A percentile compares a stretch with the other conserved stretches of the same genome.
phyloP scores from a whole-genome alignment of 495 filamentous ascomycete genomes.

The Letharia lupina region DNA sequence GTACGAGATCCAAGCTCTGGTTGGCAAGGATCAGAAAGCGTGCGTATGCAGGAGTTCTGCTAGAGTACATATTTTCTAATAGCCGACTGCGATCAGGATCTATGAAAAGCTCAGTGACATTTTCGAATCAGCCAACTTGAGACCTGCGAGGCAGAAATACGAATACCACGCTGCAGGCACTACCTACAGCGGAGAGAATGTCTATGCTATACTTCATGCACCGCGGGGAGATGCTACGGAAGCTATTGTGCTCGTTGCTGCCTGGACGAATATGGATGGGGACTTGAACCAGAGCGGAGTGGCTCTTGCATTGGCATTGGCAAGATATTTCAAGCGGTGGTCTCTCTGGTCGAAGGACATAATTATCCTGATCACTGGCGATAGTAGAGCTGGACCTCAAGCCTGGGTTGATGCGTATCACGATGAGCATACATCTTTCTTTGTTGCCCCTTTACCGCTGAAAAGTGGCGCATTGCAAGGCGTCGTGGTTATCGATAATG shows the following conservation, averaged over 20 bases:
- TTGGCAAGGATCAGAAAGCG: conserved; percentile 44
- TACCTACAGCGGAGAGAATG: conserved; percentile 73
- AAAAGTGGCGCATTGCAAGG: conserved; percentile 93
- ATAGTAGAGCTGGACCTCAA: conserved; percentile 84
- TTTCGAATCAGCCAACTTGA: conserved; percentile 67
- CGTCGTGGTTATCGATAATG: conserved; percentile 87
- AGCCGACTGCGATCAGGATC: conserved; percentile 35
- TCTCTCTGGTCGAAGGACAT: conserved; percentile 98
- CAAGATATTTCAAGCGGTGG: conserved; percentile 95
- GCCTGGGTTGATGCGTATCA: conserved; percentile 98
- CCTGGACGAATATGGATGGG: conserved; percentile 76
- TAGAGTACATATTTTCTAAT: conserved; percentile 33
- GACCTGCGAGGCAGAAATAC: conserved; percentile 79
- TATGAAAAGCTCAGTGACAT: conserved; percentile 66
- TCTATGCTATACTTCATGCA: conserved; percentile 91
- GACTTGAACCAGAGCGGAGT: conserved; percentile 80
- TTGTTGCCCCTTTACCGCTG: conserved; percentile 69
- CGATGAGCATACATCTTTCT: conserved; percentile 60
- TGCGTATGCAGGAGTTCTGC: conserved; percentile 37
- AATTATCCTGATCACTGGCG: conserved; percentile 79
- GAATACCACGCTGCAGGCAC: conserved; percentile 66
- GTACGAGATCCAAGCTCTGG: conserved; percentile 64
- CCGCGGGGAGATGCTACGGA: conserved; percentile 97
- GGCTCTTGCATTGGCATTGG: conserved; percentile 73
- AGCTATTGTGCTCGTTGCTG: conserved; percentile 83